Evolutionary conservation across 1,284 basidiomycete genomes (phyloP).

Genomic region (Sanguinoderma infundibulare): DNA sequence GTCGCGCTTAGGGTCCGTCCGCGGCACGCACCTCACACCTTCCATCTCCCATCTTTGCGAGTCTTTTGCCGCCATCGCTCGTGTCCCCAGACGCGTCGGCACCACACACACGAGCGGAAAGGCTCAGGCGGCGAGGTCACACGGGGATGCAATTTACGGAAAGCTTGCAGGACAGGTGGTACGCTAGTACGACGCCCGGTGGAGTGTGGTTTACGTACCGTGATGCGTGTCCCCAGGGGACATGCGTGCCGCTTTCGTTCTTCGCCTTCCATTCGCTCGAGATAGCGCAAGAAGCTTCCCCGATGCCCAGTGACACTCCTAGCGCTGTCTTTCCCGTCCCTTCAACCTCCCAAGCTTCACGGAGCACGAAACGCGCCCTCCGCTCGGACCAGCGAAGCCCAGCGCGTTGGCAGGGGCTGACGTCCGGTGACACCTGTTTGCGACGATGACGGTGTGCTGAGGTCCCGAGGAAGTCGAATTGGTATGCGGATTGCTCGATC

Average conservation of each 20-base stretch:
- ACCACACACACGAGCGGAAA: not conserved
- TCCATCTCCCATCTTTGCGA: not conserved
- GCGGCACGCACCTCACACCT: not conserved
- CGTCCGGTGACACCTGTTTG: not conserved
- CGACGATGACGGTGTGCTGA: too few species aligned
- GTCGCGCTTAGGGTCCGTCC: not conserved
- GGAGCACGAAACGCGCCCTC: slow-evolving; percentile 1
- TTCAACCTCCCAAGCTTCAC: not conserved
- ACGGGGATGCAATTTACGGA: not conserved
- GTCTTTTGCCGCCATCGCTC: not conserved
- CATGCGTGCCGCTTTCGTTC: too few species aligned
- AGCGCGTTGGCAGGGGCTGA: not conserved
- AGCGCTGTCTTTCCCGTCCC: too few species aligned
- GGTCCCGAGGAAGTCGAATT: not conserved
- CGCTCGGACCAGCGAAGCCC: not conserved
- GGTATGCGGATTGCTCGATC: too few species aligned
- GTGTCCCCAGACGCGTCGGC: not conserved
- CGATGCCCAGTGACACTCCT: too few species aligned
- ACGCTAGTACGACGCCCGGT: not conserved
- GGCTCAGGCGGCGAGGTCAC: not conserved
- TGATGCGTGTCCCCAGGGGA: too few species aligned
- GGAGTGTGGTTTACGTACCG: slow-evolving; percentile 3
- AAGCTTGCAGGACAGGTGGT: not conserved
- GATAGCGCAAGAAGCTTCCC: too few species aligned
- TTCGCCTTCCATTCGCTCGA: too few species aligned